phyloP scores from a whole-genome alignment of 78 protist genomes.

The Dictyostelium purpureum region DNA sequence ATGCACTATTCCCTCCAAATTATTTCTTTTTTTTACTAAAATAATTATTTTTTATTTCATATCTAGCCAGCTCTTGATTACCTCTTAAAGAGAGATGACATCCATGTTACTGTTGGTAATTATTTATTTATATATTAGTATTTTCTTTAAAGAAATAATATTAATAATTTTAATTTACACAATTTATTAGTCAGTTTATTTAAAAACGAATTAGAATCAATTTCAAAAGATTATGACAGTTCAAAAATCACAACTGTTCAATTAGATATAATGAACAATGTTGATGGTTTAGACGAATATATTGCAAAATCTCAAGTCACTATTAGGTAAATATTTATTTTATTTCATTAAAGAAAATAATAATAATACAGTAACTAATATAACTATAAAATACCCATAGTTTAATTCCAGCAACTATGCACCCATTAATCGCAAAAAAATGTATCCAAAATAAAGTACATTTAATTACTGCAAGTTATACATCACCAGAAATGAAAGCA shows the following conservation, averaged over 20 bases:
- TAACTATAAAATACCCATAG: background rate
- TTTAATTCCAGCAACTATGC: conserved; percentile 88
- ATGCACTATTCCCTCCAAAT: no score
- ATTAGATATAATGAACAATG: conserved; percentile 48
- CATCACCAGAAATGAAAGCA: conserved; percentile 74
- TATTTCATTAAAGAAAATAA: background rate
- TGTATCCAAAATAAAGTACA: conserved; percentile 71
- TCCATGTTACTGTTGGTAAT: conserved; percentile 35
- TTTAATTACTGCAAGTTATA: conserved; percentile 87
- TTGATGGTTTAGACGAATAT: conserved; percentile 8
- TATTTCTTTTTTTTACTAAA: background rate
- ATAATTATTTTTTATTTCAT: background rate
- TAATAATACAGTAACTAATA: background rate
- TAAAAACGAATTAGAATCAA: conserved; percentile 56
- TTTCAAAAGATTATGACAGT: background rate
- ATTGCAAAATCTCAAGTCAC: conserved; percentile 23
- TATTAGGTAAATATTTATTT: conserved; percentile 7
- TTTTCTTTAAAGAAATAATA: background rate
- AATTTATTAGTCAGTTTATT: conserved; percentile 52
- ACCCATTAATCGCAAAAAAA: conserved; percentile 64
- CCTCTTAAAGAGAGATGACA: conserved; percentile 39
- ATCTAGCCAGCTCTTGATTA: conserved; percentile 65
- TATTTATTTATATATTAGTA: background rate
- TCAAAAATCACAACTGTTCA: conserved; percentile 30
- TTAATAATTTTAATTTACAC: background rate